phyloP scores from a whole-genome alignment of 257 asterid species.

The Henckelia pumila region DNA sequence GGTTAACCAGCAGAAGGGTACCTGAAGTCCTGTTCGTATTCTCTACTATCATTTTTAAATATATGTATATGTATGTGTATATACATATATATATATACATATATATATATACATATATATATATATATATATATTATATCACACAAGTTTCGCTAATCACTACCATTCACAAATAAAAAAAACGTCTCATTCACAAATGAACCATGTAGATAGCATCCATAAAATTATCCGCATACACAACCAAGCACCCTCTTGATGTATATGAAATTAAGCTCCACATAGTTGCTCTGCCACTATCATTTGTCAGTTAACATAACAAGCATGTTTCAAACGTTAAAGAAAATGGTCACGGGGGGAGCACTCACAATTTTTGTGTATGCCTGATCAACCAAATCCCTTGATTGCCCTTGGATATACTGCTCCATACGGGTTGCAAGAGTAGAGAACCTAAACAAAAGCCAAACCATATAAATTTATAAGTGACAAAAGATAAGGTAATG shows the following conservation, averaged over 20 bases:
- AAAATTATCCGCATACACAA: not conserved
- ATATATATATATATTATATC: no score
- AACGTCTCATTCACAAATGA: no score
- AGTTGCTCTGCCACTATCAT: no score
- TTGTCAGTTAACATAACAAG: not conserved
- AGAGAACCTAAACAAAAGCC: slow-evolving; percentile 62
- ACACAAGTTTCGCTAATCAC: no score
- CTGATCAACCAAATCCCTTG: slow-evolving; percentile 98
- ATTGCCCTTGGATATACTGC: slow-evolving; percentile 96
- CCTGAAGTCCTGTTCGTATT: not conserved
- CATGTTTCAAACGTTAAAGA: slow-evolving; percentile 2
- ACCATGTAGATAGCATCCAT: no score
- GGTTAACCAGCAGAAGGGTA: not conserved
- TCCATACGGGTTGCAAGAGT: slow-evolving; percentile 98
- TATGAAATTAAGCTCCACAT: slow-evolving; percentile 10
- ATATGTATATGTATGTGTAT: no score
- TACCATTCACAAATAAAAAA: no score
- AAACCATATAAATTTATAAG: slow-evolving; percentile 22
- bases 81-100: no score
- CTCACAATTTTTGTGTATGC: slow-evolving; percentile 88
- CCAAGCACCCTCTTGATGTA: not conserved
- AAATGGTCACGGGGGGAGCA: slow-evolving; percentile 14
- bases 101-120: no score
- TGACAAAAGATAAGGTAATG: not conserved
- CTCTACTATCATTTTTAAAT: no score